Evolutionary conservation across 495 filamentous ascomycete genomes (phyloP).

Genomic region (Glutinoglossum americanum): DNA sequence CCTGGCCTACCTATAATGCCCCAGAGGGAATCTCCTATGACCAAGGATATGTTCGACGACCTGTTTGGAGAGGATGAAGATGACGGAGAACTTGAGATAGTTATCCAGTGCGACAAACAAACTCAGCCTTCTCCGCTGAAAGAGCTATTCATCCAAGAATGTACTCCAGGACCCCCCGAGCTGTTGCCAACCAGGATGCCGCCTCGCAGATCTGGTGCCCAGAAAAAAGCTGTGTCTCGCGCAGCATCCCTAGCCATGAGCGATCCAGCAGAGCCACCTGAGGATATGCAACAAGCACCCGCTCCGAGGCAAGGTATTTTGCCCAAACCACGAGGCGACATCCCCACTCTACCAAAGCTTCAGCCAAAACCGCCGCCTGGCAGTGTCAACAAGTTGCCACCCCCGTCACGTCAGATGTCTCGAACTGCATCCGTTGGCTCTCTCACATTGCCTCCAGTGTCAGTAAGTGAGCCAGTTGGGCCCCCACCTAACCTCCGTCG

Average conservation of each 20-base stretch:
- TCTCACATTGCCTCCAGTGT: slow-evolving; percentile 22
- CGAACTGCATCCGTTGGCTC: slow-evolving; percentile 17
- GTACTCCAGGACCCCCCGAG: slow-evolving; percentile 13
- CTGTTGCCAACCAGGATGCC: slow-evolving; percentile 13
- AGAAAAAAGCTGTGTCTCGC: not conserved
- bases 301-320: not conserved
- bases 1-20: slow-evolving; percentile 46
- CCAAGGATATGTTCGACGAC: slow-evolving; percentile 52
- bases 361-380: not conserved
- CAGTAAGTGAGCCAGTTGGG: slow-evolving; percentile 34
- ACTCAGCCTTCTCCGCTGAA: slow-evolving; percentile 4
- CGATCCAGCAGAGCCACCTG: not conserved
- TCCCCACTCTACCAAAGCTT: not conserved
- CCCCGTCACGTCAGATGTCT: slow-evolving; percentile 1
- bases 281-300: not conserved
- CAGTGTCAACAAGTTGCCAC: slow-evolving; percentile 1
- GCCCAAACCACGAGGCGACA: not conserved
- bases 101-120: not conserved
- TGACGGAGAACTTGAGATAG: slow-evolving; percentile 4
- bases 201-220: slow-evolving; percentile 1
- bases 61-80: slow-evolving; percentile 23
- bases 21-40: slow-evolving; percentile 53
- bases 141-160: slow-evolving; percentile 5
- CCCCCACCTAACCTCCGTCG: slow-evolving; percentile 22
- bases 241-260: not conserved